phyloP scores from a whole-genome alignment of 148 eudicot genomes.

The Salicornia ramosissima region DNA sequence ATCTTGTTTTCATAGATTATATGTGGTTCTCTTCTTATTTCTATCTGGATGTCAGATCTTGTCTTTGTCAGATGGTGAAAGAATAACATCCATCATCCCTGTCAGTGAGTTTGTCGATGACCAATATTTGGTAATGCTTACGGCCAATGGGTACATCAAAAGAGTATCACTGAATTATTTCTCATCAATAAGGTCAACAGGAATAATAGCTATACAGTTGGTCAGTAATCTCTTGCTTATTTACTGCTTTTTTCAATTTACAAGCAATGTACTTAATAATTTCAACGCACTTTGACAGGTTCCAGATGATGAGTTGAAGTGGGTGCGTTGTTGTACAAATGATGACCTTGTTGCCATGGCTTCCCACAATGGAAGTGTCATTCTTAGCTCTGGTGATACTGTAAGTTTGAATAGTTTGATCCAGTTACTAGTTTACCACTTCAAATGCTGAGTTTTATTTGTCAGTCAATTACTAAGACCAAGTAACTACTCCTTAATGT shows the following conservation, averaged over 20 bases:
- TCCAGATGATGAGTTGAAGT: conserved; percentile 88
- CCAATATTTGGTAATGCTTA: conserved; percentile 85
- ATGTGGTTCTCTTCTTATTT: conserved; percentile 15
- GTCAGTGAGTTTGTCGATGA: conserved; percentile 80
- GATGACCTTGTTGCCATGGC: conserved; percentile 96
- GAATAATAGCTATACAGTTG: conserved; percentile 95
- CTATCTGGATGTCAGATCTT: conserved; percentile 53
- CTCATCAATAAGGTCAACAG: conserved; percentile 86
- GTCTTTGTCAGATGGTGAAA: conserved; percentile 83
- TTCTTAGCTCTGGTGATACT: conserved; percentile 61
- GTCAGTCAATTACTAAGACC: not conserved
- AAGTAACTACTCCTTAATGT: not conserved
- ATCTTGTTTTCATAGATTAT: not conserved
- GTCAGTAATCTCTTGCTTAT: conserved; percentile 42
- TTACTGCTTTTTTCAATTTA: not conserved
- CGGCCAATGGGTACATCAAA: conserved; percentile 88
- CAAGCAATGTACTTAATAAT: no score
- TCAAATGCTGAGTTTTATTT: not conserved
- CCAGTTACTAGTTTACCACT: not conserved
- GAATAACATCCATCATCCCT: conserved; percentile 92
- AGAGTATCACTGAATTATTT: conserved; percentile 83
- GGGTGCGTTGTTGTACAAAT: conserved; percentile 82
- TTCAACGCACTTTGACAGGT: conserved; percentile 45
- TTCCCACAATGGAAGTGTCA: conserved; percentile 85
- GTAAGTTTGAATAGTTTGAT: conserved; percentile 35